These are phyloP conservation scores for Mortierella sp. DNA, from an alignment of 371 early-diverging fungal species.

Conservation along the genomic window DNA sequence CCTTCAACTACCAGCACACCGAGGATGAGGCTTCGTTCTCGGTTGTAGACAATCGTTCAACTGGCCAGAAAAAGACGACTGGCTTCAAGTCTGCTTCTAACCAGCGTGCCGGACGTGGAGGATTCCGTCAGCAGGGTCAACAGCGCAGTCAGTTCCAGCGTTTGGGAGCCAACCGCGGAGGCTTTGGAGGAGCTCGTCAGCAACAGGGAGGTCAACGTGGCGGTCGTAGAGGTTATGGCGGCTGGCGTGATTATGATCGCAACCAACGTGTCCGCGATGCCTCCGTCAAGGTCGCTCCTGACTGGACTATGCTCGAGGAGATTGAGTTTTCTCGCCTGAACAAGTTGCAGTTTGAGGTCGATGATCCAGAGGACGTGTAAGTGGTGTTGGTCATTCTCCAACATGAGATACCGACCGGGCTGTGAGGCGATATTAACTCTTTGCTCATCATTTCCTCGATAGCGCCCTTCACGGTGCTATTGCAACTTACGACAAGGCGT, in stretches of 20 bases:
- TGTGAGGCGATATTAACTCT: background rate
- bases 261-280: conserved; percentile 86
- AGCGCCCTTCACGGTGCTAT: conserved; percentile 75
- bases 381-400: no score
- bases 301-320: conserved; percentile 95
- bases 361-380: conserved; percentile 81
- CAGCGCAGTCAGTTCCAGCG: conserved; percentile 56
- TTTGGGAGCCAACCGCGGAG: conserved; percentile 52
- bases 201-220: conserved; percentile 57
- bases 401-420: no score
- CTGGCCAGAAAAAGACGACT: conserved; percentile 74
- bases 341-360: conserved; percentile 84
- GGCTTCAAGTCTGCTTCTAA: conserved; percentile 64
- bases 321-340: conserved; percentile 90
- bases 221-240: conserved; percentile 55
- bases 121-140: conserved; percentile 59
- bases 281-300: conserved; percentile 86
- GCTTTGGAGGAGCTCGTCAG: conserved; percentile 53
- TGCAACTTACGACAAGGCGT: conserved; percentile 83
- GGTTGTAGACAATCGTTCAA: conserved; percentile 90
- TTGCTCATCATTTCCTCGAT: conserved; percentile 1
- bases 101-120: conserved; percentile 61
- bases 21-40: conserved; percentile 97
- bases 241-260: conserved; percentile 48
- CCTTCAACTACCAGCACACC: conserved; percentile 91